Conservation (phyloP, 2,329 filamentous ascomycete genomes). For the Dactylellina leptospora region DNA sequence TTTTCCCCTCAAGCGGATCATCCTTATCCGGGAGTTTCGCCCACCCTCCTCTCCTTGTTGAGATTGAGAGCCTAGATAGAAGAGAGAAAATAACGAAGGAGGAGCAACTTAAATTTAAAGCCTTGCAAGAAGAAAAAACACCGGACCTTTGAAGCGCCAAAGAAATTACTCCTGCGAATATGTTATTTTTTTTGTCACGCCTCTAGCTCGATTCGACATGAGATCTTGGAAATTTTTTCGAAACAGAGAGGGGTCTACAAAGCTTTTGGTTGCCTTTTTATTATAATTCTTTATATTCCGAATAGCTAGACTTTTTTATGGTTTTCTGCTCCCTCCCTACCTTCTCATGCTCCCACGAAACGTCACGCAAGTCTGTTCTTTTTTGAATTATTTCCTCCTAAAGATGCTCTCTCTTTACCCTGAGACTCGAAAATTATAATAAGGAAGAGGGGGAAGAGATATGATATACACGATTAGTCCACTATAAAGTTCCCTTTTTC, state of each 20-base stretch:
- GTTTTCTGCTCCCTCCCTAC: not conserved
- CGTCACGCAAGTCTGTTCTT: not conserved
- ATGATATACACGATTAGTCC: slow-evolving; percentile 8
- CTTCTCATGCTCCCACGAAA: not conserved
- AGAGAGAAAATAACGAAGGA: slow-evolving; percentile 13
- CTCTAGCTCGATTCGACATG: too few species aligned
- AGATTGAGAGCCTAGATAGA: slow-evolving; percentile 21
- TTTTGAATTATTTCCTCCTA: not conserved
- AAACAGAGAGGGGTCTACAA: not conserved
- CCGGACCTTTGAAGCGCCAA: not conserved
- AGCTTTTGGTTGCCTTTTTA: not conserved
- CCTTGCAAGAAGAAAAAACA: too few species aligned
- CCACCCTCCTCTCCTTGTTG: not conserved
- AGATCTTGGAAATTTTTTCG: not conserved
- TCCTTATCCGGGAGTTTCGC: not conserved
- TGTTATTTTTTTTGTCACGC: not conserved
- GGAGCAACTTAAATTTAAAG: slow-evolving; percentile 13
- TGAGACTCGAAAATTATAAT: slow-evolving; percentile 7
- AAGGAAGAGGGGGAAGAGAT: slow-evolving; percentile 8
- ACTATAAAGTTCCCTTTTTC: not conserved
- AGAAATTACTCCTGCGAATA: not conserved
- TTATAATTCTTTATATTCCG: slow-evolving; percentile 22
- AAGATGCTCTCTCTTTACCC: not conserved
- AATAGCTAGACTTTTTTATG: slow-evolving; percentile 17
- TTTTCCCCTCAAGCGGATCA: slow-evolving; percentile 3